Base-by-base conservation (phyloP, 164 flowering plant species). In the Tetrastigma voinierianum region DNA sequence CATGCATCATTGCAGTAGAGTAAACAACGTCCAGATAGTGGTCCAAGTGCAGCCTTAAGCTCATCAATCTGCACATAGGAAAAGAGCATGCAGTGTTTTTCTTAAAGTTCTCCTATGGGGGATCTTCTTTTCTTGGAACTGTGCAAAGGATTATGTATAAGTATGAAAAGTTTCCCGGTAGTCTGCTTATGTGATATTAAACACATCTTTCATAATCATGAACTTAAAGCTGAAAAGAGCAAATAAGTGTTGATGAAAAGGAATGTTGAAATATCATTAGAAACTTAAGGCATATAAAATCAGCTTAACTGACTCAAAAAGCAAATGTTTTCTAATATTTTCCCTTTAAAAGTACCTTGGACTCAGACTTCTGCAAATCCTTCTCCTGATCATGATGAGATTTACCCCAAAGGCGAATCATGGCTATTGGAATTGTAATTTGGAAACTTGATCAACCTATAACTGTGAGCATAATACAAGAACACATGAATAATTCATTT, bases 1-100 rank as follows among this genome's bases (percentile, higher is more conserved):
- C 98, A 93, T 52, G 91, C 86, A 74, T 93, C 91, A 67, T 75
- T 72, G 67, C 96, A 96, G 62, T 80, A 96, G 64, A 68, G 78
- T 65, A 67, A 75, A 67, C 70, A 80, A 52, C 86, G 84, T 16
- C 86, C 96, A 46, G 89, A 81, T 47, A 89, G 71, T 15, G 87
- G 91, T 53, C 96, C 98, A 53, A 96, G 70, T n/a, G 87, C 84
- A 75, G 72, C 72, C 72, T 66, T 89, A 20, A 95, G 91, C 74
- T 95, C 98, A 51, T 80, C 81, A 44, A 89, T 67, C 99, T 92
- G 81, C 64, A 67, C 9, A 13, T 23, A 48, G 44, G 25, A 57
- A 32, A 57, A 62, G 20, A 1, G 46, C 17, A 49, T 25, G 20
- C 59, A 20, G 24, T 1, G 16, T 44, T 32, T 32, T 32, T 32